Percentiles rank a stretch among this genome's conserved stretches.
Conservation (phyloP, 2,329 filamentous ascomycete species). For the Blastomyces silverae region DNA sequence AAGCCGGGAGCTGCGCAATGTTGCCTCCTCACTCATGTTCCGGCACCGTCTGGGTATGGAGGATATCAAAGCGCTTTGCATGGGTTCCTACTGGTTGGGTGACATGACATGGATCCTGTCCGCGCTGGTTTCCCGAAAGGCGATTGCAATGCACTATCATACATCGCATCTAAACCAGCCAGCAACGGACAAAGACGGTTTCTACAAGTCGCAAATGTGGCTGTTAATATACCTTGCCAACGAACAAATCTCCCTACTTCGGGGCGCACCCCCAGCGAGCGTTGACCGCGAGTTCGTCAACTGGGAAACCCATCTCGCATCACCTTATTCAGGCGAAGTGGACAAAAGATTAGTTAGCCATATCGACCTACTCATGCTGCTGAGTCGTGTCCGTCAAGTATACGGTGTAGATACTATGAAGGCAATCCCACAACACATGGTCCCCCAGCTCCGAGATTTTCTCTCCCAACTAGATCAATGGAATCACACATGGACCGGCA, state of each 20-base stretch:
- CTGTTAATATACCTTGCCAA: constrained; percentile 32
- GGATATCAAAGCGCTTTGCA: constrained; percentile 48
- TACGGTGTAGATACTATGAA: constrained; percentile 25
- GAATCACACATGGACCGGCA: constrained; percentile 23
- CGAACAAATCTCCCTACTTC: constrained; percentile 19
- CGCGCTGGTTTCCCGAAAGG: constrained; percentile 39
- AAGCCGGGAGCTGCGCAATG: constrained; percentile 46
- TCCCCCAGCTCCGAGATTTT: constrained; percentile 25
- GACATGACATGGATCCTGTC: constrained; percentile 47
- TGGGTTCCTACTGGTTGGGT: constrained; percentile 51
- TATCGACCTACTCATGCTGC: constrained; percentile 18
- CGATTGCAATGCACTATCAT: constrained; percentile 41
- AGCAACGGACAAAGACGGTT: constrained; percentile 16
- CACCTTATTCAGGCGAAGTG: constrained; percentile 35
- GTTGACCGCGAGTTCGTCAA: constrained; percentile 17
- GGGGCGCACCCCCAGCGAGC: constrained; percentile 15
- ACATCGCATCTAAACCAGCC: constrained; percentile 17
- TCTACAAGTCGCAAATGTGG: constrained; percentile 35
- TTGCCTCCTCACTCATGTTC: constrained; percentile 50
- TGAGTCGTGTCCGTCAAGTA: constrained; percentile 18
- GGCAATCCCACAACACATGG: constrained; percentile 18
- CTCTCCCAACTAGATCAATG: constrained; percentile 29
- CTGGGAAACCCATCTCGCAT: constrained; percentile 36
- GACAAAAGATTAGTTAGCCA: constrained; percentile 21
- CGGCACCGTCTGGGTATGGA: constrained; percentile 47